Percentiles rank a stretch among this genome's conserved stretches.
These are phyloP conservation scores for Ceratorhiza oryzae-sativae DNA, from an alignment of 1,284 basidiomycete genomes.

Conservation along the genomic window DNA sequence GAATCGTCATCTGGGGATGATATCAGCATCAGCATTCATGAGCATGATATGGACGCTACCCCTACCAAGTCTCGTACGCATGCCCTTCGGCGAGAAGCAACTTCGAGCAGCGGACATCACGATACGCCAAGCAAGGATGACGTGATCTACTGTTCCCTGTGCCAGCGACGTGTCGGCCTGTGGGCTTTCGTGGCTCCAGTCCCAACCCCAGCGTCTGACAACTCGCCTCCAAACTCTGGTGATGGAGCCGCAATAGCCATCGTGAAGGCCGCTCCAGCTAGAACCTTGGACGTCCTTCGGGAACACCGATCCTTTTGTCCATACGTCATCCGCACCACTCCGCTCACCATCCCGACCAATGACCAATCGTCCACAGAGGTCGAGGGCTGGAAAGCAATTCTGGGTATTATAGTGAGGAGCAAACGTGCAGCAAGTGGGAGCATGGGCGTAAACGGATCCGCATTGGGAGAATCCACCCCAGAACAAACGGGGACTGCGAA, in stretches of 20 bases:
- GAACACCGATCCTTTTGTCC: constrained; percentile 84
- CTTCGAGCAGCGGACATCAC: constrained; percentile 9
- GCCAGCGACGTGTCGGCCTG: constrained; percentile 75
- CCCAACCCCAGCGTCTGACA: constrained; percentile 45
- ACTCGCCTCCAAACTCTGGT: constrained; percentile 6
- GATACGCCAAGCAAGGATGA: constrained; percentile 45
- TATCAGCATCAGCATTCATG: constrained; percentile 36
- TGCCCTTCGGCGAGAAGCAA: constrained; percentile 20
- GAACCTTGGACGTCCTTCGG: constrained; percentile 61
- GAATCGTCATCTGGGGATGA: constrained; percentile 46
- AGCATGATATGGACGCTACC: constrained; percentile 26
- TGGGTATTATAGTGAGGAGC: constrained; percentile 47
- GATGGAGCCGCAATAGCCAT: neutral
- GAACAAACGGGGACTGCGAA: constrained; percentile 21
- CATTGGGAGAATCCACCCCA: constrained; percentile 10
- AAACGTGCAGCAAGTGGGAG: constrained; percentile 14
- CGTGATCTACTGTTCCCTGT: constrained; percentile 69
- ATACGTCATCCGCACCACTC: constrained; percentile 73
- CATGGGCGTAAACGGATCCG: neutral
- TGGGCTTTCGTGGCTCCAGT: constrained; percentile 67
- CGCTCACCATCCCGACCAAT: constrained; percentile 58
- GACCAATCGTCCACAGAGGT: constrained; percentile 46
- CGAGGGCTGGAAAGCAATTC: constrained; percentile 81
- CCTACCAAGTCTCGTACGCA: constrained; percentile 42
- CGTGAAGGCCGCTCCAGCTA: constrained; percentile 9